phyloP scores from a whole-genome alignment of 176 grass and related monocot species.

The Carex cristatella region DNA sequence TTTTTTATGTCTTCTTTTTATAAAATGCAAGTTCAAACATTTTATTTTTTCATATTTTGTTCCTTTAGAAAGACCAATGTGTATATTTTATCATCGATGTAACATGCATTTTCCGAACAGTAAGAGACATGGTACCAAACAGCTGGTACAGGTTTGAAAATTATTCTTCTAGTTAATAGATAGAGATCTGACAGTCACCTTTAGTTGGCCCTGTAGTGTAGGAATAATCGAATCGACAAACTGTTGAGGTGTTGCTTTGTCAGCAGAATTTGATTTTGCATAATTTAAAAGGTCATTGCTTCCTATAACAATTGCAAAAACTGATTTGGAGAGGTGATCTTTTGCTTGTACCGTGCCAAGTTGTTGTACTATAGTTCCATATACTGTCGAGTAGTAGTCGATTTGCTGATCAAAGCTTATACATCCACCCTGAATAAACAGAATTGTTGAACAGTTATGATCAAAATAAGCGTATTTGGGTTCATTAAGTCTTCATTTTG shows the following conservation, averaged over 20 bases:
- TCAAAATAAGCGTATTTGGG: background rate
- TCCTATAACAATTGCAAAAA: constrained; percentile 72
- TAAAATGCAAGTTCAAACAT: background rate
- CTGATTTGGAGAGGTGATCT: constrained; percentile 48
- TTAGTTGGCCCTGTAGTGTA: constrained; percentile 45
- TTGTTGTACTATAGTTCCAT: constrained; percentile 37
- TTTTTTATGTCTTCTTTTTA: background rate
- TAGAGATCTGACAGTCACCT: constrained; percentile 27
- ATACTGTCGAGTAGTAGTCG: constrained; percentile 45
- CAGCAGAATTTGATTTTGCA: constrained; percentile 29
- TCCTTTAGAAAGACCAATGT: too few relatives aligned
- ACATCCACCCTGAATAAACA: constrained; percentile 38
- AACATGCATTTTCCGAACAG: too few relatives aligned
- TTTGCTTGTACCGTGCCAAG: constrained; percentile 35
- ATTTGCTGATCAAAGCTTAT: constrained; percentile 71
- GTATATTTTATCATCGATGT: too few relatives aligned
- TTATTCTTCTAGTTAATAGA: too few relatives aligned
- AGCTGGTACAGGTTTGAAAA: too few relatives aligned
- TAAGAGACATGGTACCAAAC: too few relatives aligned
- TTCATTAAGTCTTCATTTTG: too few relatives aligned
- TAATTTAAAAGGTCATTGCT: constrained; percentile 91
- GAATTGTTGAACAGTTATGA: background rate
- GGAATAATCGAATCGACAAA: constrained; percentile 42
- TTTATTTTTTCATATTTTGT: background rate
- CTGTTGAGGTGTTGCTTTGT: constrained; percentile 31